Conservation (phyloP, 768 basidiomycete species). For the Russula sp. region DNA sequence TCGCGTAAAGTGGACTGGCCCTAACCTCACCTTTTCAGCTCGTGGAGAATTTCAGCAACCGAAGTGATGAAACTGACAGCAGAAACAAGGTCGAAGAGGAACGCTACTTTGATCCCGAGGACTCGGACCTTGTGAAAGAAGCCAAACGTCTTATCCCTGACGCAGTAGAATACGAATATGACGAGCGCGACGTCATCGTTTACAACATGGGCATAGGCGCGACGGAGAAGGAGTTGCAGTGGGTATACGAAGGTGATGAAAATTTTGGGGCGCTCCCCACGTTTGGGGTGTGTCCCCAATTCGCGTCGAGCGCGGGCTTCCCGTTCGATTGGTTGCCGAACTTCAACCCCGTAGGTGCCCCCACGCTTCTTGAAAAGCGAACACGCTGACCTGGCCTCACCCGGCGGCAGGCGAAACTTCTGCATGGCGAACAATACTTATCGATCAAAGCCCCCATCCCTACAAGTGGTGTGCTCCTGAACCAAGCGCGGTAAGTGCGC, state of each 20-base stretch:
- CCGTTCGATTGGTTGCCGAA: conserved; percentile 88
- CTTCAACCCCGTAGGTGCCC: conserved; percentile 75
- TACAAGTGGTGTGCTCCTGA: conserved; percentile 74
- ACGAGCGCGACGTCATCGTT: conserved; percentile 86
- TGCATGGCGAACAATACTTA: conserved; percentile 97
- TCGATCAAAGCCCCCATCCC: conserved; percentile 84
- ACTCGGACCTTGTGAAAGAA: conserved; percentile 72
- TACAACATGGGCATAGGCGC: conserved; percentile 97
- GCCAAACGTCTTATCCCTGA: conserved; percentile 63
- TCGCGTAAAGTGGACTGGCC: background rate
- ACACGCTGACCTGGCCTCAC: background rate
- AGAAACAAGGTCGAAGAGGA: conserved; percentile 24
- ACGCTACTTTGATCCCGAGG: conserved; percentile 69
- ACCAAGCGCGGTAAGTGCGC: conserved; percentile 54
- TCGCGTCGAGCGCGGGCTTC: conserved; percentile 60
- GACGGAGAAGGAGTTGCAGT: conserved; percentile 85
- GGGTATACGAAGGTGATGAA: conserved; percentile 87
- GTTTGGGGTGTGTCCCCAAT: conserved; percentile 93
- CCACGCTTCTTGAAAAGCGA: conserved; percentile 1
- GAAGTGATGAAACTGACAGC: conserved; percentile 28
- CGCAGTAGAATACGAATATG: conserved; percentile 62
- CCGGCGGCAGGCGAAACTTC: conserved; percentile 70
- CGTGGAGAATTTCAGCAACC: conserved; percentile 54
- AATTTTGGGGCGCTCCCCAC: conserved; percentile 85
- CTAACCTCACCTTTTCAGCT: conserved; percentile 31